A percentile compares a stretch with the other conserved stretches of the same genome.
Evolutionary conservation across 2,329 filamentous ascomycete species (phyloP).

Genomic region (Ophiostoma montium): DNA sequence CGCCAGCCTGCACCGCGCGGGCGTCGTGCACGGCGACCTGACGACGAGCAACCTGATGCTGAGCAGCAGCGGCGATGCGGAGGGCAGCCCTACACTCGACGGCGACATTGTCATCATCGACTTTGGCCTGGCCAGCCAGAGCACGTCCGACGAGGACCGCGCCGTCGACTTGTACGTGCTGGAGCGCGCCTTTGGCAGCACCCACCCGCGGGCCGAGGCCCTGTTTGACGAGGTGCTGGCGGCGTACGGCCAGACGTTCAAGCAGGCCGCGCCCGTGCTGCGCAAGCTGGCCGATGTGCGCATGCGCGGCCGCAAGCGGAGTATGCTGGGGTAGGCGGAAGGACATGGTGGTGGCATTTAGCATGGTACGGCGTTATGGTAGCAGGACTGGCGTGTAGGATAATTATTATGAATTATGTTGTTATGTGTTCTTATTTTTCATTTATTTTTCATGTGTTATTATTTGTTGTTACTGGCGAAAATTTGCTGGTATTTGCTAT

Average conservation of each 20-base stretch:
- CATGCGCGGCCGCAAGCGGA: conserved; percentile 87
- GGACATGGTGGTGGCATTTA: neutral
- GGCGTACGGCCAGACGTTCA: conserved; percentile 61
- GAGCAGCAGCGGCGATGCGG: conserved; percentile 23
- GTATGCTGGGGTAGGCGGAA: conserved; percentile 64
- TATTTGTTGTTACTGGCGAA: too few species aligned
- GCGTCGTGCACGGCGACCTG: conserved; percentile 85
- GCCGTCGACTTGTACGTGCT: conserved; percentile 94
- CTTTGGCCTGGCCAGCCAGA: conserved; percentile 78
- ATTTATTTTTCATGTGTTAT: too few species aligned
- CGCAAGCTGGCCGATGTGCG: conserved; percentile 82
- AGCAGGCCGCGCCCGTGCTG: conserved; percentile 59
- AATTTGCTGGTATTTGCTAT: too few species aligned
- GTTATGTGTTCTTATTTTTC: too few species aligned
- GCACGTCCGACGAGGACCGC: conserved; percentile 73
- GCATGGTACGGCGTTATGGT: neutral
- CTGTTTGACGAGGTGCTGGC: conserved; percentile 61
- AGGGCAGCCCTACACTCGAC: conserved; percentile 24
- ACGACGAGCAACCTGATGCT: conserved; percentile 97
- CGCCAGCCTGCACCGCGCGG: conserved; percentile 65
- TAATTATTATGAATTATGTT: neutral
- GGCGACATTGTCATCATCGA: conserved; percentile 86
- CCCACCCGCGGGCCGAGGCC: conserved; percentile 72
- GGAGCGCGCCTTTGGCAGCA: conserved; percentile 87
- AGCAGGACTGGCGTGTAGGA: neutral